Percentiles rank a stretch among this genome's conserved stretches.
Evolutionary conservation across 129 eudicot genomes (phyloP).

Genomic region (Centaurea solstitialis): DNA sequence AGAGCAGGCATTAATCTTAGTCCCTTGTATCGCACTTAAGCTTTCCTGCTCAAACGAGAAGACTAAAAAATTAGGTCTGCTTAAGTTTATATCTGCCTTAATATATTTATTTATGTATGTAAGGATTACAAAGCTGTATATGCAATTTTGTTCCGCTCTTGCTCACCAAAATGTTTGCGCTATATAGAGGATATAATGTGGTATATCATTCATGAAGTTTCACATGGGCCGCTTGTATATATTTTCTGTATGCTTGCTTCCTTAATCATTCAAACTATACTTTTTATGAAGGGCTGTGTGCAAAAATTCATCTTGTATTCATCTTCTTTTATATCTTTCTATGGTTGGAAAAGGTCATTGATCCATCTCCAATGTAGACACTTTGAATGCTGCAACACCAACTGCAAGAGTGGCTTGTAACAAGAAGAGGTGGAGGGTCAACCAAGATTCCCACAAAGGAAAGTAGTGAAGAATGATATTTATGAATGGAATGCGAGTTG

Average conservation of each 20-base stretch:
- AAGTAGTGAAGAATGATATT: neutral
- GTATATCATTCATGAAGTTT: neutral
- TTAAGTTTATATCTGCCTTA: neutral
- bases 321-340: neutral
- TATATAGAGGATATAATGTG: neutral
- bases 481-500: neutral
- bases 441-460: neutral
- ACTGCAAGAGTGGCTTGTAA: neutral
- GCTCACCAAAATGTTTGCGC: constrained; percentile 5
- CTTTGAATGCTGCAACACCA: neutral
- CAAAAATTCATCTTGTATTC: neutral
- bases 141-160: neutral
- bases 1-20: neutral
- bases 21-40: neutral
- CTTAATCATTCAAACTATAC: neutral
- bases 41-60: neutral
- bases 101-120: neutral
- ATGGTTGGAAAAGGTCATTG: neutral
- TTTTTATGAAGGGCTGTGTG: neutral
- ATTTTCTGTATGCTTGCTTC: neutral
- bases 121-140: neutral
- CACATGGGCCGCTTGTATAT: neutral
- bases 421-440: neutral
- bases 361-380: neutral
- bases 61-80: neutral